These are phyloP conservation scores for Boletus rubescentipes DNA, from an alignment of 768 basidiomycete species.

Conservation along the genomic window DNA sequence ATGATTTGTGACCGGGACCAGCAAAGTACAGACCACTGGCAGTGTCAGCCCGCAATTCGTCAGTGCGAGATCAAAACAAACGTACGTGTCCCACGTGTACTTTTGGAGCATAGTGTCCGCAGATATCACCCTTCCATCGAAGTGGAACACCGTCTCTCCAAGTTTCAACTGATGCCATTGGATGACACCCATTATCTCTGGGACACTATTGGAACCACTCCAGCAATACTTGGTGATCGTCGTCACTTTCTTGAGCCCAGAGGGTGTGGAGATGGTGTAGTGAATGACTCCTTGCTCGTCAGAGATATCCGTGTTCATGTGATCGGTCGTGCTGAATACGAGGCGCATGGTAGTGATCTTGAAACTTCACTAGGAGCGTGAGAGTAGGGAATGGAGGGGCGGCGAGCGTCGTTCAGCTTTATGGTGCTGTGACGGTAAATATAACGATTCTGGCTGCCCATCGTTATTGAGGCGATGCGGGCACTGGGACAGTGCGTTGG, in stretches of 20 bases:
- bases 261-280: slow-evolving; percentile 23
- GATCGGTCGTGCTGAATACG: slow-evolving; percentile 18
- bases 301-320: slow-evolving; percentile 22
- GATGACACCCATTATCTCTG: slow-evolving; percentile 25
- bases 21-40: slow-evolving; percentile 33
- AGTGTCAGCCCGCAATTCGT: not conserved
- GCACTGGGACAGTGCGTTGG: not conserved
- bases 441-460: not conserved
- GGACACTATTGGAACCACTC: slow-evolving; percentile 10
- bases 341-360: slow-evolving; percentile 18
- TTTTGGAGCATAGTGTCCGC: slow-evolving; percentile 12
- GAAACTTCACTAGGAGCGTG: not conserved
- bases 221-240: slow-evolving; percentile 27
- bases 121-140: slow-evolving; percentile 14
- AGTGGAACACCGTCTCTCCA: slow-evolving; percentile 11
- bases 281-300: slow-evolving; percentile 18
- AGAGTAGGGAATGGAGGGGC: not conserved
- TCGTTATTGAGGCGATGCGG: not conserved
- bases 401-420: not conserved
- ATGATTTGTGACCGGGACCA: slow-evolving; percentile 30
- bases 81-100: slow-evolving; percentile 20
- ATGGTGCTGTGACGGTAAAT: not conserved
- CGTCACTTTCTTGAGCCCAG: slow-evolving; percentile 14
- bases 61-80: not conserved
- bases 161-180: slow-evolving; percentile 24